Evolutionary conservation across 352 stramenopile genomes (phyloP).

Genomic region (Pythium sukuiense): DNA sequence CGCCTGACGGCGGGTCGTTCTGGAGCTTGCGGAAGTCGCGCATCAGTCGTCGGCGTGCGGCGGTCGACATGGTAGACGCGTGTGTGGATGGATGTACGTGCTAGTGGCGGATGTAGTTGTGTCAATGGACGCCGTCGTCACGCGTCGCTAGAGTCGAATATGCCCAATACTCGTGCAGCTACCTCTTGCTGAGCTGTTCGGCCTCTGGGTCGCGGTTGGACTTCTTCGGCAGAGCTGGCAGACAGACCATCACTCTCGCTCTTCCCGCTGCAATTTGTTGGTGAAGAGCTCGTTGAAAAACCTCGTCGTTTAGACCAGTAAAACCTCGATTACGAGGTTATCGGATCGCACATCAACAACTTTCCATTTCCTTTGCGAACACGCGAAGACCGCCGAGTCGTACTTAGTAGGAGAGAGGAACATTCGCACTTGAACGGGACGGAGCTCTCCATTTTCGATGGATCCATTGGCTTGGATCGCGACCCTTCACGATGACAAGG

Average conservation of each 20-base stretch:
- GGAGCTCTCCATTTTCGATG: slow-evolving; percentile 2
- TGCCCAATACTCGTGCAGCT: not conserved
- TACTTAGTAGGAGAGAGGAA: not conserved
- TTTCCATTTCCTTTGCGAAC: not conserved
- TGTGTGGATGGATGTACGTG: not conserved
- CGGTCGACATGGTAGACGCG: slow-evolving; percentile 89
- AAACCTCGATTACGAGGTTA: not conserved
- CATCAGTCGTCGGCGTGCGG: slow-evolving; percentile 94
- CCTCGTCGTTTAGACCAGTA: not conserved
- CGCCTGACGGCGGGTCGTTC: slow-evolving; percentile 96
- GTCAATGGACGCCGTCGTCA: not conserved
- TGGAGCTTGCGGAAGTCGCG: slow-evolving; percentile 97
- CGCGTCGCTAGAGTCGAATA: not conserved
- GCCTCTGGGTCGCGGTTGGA: not conserved
- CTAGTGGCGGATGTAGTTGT: not conserved
- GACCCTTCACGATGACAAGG: slow-evolving; percentile 18
- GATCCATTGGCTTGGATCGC: slow-evolving; percentile 6
- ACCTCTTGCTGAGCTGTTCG: not conserved
- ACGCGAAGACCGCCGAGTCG: not conserved
- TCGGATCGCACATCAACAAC: not conserved
- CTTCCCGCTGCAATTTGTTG: not conserved
- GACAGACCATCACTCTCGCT: slow-evolving; percentile 17
- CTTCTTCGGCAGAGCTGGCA: not conserved
- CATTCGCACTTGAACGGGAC: no score
- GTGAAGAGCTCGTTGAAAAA: slow-evolving; percentile 16